Base-by-base conservation (phyloP, 2,329 filamentous ascomycete species). In the Zalaria obscura region DNA sequence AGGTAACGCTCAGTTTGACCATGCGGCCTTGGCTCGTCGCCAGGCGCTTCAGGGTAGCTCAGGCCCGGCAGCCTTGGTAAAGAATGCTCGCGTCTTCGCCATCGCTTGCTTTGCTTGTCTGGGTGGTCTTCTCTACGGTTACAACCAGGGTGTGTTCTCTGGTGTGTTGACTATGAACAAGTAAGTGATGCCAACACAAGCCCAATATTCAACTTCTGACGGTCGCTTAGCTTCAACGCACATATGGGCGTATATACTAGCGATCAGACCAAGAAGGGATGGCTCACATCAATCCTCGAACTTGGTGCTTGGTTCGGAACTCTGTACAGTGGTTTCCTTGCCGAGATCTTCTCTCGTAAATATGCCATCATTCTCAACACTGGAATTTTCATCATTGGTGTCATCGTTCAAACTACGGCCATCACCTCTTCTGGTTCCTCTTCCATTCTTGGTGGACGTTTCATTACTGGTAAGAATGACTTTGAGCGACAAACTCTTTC, bases 111-210 rank as follows among this genome's bases (percentile, higher is more conserved):
- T 75, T 45, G 65, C 67, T 4, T 70, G 64, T 25, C 31, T 25
- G n/a, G 35, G n/a, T 29, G 9, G 8, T 3, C 27, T n/a, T 18
- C 27, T 26, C 5, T n/a, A 26, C 7, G 75, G 78, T 8, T 83
- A 83, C 62, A 82, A 83, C 55, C 78, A 83, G 56, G 82, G 81
- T 50, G 79, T 84, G 61, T 83, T 84, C 61, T 75, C 75, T n/a
- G 80, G 81, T 25, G 74, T 87, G 25, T 51, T 75, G 41, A 66
- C 64, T 25, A 71, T 72, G 67, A 52, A 55, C 4, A 38, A n/a
- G 3, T 7, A 4, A n/a, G 9, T 9, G 10, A 9, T 11, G 9
- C 29, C 40, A 27, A 33, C 38, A 42, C 18, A 46, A 35, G 7
- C 3, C 28, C 5, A 50, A 28, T 10, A 18, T 26, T 25, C 26